Base-by-base conservation (phyloP, 1,284 basidiomycete species). In the Coniferiporia sulphurascens region DNA sequence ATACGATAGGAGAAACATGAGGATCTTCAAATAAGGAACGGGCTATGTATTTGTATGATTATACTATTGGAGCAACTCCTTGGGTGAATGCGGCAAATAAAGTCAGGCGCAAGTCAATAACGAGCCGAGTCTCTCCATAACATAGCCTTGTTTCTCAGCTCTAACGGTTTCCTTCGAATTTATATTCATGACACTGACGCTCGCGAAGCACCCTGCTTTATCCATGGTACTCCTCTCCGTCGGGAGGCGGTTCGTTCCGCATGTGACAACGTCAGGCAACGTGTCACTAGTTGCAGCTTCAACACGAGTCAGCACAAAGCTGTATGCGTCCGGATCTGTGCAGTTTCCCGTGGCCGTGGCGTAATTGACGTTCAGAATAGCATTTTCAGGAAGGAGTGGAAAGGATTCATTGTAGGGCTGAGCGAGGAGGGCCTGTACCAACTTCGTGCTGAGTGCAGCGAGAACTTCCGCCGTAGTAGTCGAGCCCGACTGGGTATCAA, bases 281-380 rank as follows among this genome's bases (percentile, higher is more conserved):
- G 67, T 58, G 13, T 67, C 45, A 27, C 46, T 34, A 34, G 55
- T 52, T 7, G 55, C n/a, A 1, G 49, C 43, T 15, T 19, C 15
- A 17, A 52, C n/a, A 2, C 60, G 44, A 1, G 60, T 61, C 43
- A 61, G 45, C 35, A 82, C 71, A 65, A 76, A 83, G 55, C 72
- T 69, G 69, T 72, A 78, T 61, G 70, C 72, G 6, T 66, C 64
- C 4, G 72, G 67, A 13, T 65, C 65, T 10, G 73, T 45, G 65
- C 80, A 82, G 35, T 65, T 69, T 12, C 55, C 59, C 45, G 73
- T 69, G 1, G 72, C 74, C 27, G 73, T 63, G 0, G 77, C 74
- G 68, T 76, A 82, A 70, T 84, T 83, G 63, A 83, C 79, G 67
- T 82, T 82, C 56, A 83, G 60, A 48, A 71, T 72, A 51, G 74